phyloP scores from a whole-genome alignment of 164 flowering plant species.

The Hamamelis virginiana region DNA sequence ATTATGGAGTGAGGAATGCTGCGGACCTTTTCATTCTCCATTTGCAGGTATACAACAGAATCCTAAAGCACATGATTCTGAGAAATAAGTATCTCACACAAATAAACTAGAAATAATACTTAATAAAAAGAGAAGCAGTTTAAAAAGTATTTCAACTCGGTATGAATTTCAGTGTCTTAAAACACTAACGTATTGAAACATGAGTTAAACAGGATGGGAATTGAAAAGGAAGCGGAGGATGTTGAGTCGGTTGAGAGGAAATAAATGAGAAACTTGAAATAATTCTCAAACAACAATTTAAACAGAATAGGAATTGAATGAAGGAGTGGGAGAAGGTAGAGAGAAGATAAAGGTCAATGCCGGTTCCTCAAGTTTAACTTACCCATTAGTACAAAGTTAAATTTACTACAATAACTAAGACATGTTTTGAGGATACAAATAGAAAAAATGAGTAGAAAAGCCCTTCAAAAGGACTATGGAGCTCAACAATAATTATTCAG shows the following conservation, averaged over 20 bases:
- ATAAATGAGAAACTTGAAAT: no score
- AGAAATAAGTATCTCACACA: conserved; percentile 1
- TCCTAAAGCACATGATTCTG: conserved; percentile 44
- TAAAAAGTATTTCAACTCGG: not conserved
- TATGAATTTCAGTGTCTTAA: not conserved
- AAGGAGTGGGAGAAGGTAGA: no score
- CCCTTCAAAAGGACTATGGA: not conserved
- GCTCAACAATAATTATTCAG: not conserved
- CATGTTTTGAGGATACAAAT: not conserved
- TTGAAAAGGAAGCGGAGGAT: no score
- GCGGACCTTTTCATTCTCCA: conserved; percentile 74
- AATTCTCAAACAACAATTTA: no score
- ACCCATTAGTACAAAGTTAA: no score
- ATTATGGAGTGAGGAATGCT: conserved; percentile 63
- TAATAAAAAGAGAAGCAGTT: not conserved
- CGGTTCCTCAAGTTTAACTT: no score
- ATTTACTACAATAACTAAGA: no score
- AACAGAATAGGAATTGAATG: no score
- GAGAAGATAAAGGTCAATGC: no score
- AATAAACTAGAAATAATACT: not conserved
- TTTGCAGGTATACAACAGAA: conserved; percentile 41
- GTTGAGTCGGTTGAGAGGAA: no score
- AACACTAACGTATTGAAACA: not conserved
- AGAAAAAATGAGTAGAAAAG: not conserved
- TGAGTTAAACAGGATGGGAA: not conserved